phyloP scores from a whole-genome alignment of 2,329 filamentous ascomycete species.

The Beauveria asiatica region DNA sequence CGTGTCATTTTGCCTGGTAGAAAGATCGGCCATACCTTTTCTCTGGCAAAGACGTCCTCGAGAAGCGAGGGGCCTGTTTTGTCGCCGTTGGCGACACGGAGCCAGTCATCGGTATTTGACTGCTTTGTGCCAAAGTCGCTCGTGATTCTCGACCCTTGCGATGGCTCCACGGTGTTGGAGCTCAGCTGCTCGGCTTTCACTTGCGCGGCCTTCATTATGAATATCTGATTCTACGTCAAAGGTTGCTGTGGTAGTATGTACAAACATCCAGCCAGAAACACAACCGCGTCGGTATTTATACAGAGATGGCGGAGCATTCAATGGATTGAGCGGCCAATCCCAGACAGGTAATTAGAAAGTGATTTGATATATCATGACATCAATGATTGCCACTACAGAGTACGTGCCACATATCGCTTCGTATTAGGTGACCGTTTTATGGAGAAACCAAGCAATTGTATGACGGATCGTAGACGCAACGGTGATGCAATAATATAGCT shows the following conservation, averaged over 20 bases:
- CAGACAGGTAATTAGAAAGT: background rate
- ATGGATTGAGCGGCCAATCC: background rate
- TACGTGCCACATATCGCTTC: background rate
- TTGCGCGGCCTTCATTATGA: background rate
- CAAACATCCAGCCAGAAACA: background rate
- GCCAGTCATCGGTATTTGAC: conserved; percentile 68
- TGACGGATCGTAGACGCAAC: conserved; percentile 3
- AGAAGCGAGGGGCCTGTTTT: conserved; percentile 58
- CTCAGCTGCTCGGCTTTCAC: conserved; percentile 39
- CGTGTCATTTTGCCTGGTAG: background rate
- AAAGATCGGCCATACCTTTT: conserved; percentile 49
- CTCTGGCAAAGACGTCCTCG: conserved; percentile 63
- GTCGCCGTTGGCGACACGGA: conserved; percentile 54
- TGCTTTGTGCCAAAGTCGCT: conserved; percentile 72
- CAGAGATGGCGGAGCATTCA: background rate
- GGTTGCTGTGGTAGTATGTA: background rate
- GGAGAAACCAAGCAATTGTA: background rate
- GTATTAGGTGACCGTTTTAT: background rate
- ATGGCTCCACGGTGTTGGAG: conserved; percentile 48
- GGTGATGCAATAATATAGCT: background rate
- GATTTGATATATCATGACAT: conserved; percentile 2
- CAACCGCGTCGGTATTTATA: background rate
- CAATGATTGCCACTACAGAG: background rate
- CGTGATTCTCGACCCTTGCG: conserved; percentile 54
- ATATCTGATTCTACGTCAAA: background rate